Evolutionary conservation across 371 early-diverging fungal genomes (phyloP).

Genomic region (Basidiobolus meristosporus): DNA sequence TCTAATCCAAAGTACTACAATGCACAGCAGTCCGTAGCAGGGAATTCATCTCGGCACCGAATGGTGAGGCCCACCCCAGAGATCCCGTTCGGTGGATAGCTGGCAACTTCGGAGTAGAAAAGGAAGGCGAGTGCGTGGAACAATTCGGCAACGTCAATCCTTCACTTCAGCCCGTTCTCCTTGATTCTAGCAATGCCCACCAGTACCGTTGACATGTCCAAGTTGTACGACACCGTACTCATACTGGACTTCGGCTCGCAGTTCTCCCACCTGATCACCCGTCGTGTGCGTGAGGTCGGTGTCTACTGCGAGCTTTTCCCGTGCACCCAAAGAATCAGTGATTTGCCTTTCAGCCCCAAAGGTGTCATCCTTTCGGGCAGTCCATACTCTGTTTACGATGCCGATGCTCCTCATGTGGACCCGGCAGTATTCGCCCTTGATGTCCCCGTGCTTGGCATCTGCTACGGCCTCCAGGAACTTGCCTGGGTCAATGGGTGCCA

Average conservation of each 20-base stretch:
- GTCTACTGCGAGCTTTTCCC: constrained; percentile 95
- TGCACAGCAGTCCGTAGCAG: too few species aligned
- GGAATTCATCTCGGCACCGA: too few species aligned
- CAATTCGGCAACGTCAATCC: too few species aligned
- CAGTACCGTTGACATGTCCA: too few species aligned
- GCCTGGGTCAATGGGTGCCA: constrained; percentile 73
- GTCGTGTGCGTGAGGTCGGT: constrained; percentile 88
- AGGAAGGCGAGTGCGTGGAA: too few species aligned
- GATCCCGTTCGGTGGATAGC: too few species aligned
- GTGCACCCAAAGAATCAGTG: constrained; percentile 86
- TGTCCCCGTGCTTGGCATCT: constrained; percentile 90
- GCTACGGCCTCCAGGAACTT: constrained; percentile 92
- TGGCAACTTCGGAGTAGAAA: too few species aligned
- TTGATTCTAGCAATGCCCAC: too few species aligned
- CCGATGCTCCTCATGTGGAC: constrained; percentile 88
- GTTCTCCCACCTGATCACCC: constrained; percentile 92
- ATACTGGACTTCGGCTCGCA: constrained; percentile 97
- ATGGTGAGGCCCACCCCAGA: too few species aligned
- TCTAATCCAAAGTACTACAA: too few species aligned
- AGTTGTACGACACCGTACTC: constrained; percentile 90
- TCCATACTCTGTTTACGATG: constrained; percentile 90
- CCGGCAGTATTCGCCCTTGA: constrained; percentile 71
- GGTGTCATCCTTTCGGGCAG: constrained; percentile 87
- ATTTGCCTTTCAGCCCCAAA: constrained; percentile 84
- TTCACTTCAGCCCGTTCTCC: too few species aligned